phyloP scores from a whole-genome alignment of 192 early-diverging fungal species.

The Coemansia umbellata region DNA sequence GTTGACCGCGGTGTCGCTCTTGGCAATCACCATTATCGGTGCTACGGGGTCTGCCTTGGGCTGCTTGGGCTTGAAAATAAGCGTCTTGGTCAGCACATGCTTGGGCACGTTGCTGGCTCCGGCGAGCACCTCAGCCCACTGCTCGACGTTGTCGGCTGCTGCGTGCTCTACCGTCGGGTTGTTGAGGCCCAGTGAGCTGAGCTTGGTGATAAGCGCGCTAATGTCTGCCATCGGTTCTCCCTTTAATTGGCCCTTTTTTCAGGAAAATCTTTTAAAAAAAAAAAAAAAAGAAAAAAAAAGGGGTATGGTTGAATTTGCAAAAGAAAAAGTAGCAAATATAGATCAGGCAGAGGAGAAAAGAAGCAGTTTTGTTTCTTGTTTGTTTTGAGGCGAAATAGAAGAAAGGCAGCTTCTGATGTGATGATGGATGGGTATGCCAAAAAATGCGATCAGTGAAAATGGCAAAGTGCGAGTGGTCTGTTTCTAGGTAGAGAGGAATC shows the following conservation, averaged over 20 bases:
- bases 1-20: constrained; percentile 53
- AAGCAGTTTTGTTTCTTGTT: too few relatives aligned
- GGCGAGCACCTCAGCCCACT: constrained; percentile 54
- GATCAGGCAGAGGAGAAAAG: too few relatives aligned
- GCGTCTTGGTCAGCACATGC: constrained; percentile 61
- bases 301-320: neutral
- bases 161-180: constrained; percentile 52
- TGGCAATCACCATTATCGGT: constrained; percentile 62
- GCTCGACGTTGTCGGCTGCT: constrained; percentile 54
- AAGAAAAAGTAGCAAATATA: too few relatives aligned
- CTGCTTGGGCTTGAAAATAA: constrained; percentile 78
- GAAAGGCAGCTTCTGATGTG: too few relatives aligned
- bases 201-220: constrained; percentile 34
- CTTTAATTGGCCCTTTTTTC: neutral
- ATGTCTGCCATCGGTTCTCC: constrained; percentile 27
- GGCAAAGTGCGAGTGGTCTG: too few relatives aligned
- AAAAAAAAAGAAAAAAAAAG: constrained; percentile 1
- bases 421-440: too few relatives aligned
- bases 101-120: constrained; percentile 25
- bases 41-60: constrained; percentile 59
- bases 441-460: too few relatives aligned
- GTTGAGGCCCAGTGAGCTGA: constrained; percentile 32
- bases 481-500: too few relatives aligned
- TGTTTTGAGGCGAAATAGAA: too few relatives aligned
- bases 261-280: neutral